These are phyloP conservation scores for Fusarium sp. DNA, from an alignment of 2,329 filamentous ascomycete species.

Conservation along the genomic window DNA sequence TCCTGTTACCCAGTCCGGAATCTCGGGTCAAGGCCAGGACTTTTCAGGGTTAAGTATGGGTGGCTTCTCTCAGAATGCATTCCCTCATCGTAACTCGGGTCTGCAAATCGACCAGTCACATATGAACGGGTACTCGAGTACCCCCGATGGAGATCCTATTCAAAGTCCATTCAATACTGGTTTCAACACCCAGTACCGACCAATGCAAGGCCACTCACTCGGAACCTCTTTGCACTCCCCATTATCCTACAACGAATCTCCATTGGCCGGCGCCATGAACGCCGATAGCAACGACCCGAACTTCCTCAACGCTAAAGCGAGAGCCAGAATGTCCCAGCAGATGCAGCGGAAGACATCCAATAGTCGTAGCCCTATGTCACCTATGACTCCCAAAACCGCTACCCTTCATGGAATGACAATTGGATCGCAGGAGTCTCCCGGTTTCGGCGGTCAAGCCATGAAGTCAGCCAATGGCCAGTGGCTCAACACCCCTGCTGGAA, in stretches of 20 bases:
- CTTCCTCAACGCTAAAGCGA: conserved; percentile 70
- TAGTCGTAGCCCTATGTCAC: conserved; percentile 66
- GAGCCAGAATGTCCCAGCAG: conserved; percentile 67
- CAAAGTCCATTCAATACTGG: conserved; percentile 87
- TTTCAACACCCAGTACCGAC: conserved; percentile 83
- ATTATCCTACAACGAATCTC: conserved; percentile 52
- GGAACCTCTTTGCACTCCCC: conserved; percentile 58
- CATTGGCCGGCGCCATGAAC: conserved; percentile 58
- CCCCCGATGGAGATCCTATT: conserved; percentile 89
- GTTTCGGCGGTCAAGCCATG: conserved; percentile 81
- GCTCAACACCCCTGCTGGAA: conserved; percentile 83
- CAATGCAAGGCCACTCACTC: conserved; percentile 69
- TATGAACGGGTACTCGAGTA: conserved; percentile 86
- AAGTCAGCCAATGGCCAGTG: conserved; percentile 90
- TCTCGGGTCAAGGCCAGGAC: conserved; percentile 65
- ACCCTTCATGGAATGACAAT: conserved; percentile 78
- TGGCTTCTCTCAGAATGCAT: conserved; percentile 62
- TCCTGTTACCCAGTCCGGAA: conserved; percentile 59
- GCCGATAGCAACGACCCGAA: conserved; percentile 61
- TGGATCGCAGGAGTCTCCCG: conserved; percentile 71
- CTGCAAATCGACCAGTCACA: conserved; percentile 65
- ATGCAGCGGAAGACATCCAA: conserved; percentile 80
- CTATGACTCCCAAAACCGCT: conserved; percentile 88
- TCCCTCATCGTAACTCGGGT: conserved; percentile 62
- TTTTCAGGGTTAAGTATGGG: conserved; percentile 67